phyloP scores from a whole-genome alignment of 1,139 yeast genomes.

The Kodamaea anthophila region DNA sequence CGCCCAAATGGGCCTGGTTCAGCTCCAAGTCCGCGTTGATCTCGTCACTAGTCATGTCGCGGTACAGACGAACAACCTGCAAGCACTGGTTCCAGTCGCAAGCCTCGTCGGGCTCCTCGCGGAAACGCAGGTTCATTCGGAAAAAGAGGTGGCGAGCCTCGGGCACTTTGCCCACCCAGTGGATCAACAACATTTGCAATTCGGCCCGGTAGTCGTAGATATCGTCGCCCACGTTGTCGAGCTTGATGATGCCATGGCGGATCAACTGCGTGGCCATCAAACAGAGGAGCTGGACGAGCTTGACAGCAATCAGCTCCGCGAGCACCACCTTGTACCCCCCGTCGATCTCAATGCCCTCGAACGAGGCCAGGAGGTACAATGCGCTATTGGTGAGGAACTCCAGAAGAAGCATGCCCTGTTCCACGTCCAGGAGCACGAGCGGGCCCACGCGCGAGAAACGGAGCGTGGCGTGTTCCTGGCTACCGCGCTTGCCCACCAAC shows the following conservation, averaged over 20 bases:
- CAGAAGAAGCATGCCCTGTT: slow-evolving; percentile 60
- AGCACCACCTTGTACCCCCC: slow-evolving; percentile 30
- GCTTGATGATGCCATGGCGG: slow-evolving; percentile 36
- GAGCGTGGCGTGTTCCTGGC: slow-evolving; percentile 17
- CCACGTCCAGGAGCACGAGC: slow-evolving; percentile 48
- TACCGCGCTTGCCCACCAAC: slow-evolving; percentile 48
- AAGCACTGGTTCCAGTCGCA: slow-evolving; percentile 6
- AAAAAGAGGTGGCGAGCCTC: slow-evolving; percentile 38
- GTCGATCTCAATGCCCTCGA: slow-evolving; percentile 28
- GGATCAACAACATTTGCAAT: slow-evolving; percentile 50
- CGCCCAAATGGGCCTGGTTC: slow-evolving; percentile 9
- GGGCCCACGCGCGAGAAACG: slow-evolving; percentile 51
- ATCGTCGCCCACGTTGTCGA: slow-evolving; percentile 19
- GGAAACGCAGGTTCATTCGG: slow-evolving; percentile 19
- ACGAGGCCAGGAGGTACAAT: slow-evolving; percentile 40
- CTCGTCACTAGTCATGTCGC: slow-evolving; percentile 6
- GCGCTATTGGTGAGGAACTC: slow-evolving; percentile 57
- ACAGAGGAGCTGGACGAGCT: slow-evolving; percentile 50
- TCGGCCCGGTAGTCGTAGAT: slow-evolving; percentile 49
- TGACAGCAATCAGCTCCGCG: slow-evolving; percentile 41
- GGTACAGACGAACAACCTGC: slow-evolving; percentile 11
- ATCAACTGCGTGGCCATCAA: slow-evolving; percentile 52
- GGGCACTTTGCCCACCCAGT: slow-evolving; percentile 52
- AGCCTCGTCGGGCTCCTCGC: slow-evolving; percentile 10
- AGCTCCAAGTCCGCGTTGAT: slow-evolving; percentile 16